These are phyloP conservation scores for Calonectria pteridis DNA, from an alignment of 2,329 filamentous ascomycete species.

Conservation along the genomic window DNA sequence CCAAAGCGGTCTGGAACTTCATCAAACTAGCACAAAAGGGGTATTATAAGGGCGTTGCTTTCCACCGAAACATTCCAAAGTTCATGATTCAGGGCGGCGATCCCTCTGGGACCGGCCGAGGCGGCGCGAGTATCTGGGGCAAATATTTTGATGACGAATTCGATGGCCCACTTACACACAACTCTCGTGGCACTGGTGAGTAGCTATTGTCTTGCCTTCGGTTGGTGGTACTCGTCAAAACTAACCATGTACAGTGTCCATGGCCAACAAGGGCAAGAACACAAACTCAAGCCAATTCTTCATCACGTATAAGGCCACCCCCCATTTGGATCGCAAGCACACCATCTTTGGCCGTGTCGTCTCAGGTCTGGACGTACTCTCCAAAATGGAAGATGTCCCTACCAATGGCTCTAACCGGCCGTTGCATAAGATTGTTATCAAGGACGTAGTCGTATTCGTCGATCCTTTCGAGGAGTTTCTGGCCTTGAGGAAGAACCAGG, in stretches of 20 bases:
- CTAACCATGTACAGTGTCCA: constrained; percentile 64
- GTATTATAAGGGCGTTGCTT: constrained; percentile 86
- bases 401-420: constrained; percentile 83
- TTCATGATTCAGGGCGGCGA: constrained; percentile 99
- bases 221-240: background rate
- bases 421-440: constrained; percentile 81
- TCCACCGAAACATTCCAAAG: constrained; percentile 93
- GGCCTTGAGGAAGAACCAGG: constrained; percentile 76
- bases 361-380: constrained; percentile 78
- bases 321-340: constrained; percentile 94
- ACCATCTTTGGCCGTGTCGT: constrained; percentile 95
- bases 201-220: constrained; percentile 50
- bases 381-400: constrained; percentile 81
- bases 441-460: constrained; percentile 86
- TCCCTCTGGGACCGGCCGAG: constrained; percentile 89
- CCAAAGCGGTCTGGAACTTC: constrained; percentile 97
- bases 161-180: constrained; percentile 88
- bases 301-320: constrained; percentile 86
- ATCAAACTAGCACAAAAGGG: constrained; percentile 87
- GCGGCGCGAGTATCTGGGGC: constrained; percentile 92
- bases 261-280: constrained; percentile 99
- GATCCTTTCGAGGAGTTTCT: constrained; percentile 97
- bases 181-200: constrained; percentile 75
- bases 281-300: constrained; percentile 97
- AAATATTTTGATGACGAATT: constrained; percentile 96